Evolutionary conservation across 2,329 filamentous ascomycete genomes (phyloP).

Genomic region (Alternaria burnsii): DNA sequence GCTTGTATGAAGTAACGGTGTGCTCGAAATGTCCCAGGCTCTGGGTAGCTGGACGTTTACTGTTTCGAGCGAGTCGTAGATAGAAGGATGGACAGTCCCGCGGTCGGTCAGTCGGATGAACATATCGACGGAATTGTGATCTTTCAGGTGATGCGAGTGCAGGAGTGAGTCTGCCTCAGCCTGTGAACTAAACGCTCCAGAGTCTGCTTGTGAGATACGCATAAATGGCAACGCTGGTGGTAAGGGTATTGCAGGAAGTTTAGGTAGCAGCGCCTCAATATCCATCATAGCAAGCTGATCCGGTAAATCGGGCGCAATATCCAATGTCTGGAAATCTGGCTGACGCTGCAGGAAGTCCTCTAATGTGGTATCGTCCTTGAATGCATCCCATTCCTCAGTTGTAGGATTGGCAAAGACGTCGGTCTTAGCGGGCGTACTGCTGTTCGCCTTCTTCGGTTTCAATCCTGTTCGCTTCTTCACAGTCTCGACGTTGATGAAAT

Average conservation of each 20-base stretch:
- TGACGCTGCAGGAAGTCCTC: conserved; percentile 53
- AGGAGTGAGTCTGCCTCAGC: conserved; percentile 51
- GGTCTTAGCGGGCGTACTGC: conserved; percentile 14
- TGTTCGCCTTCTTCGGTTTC: conserved; percentile 24
- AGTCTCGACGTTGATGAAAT: conserved; percentile 61
- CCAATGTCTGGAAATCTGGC: conserved; percentile 43
- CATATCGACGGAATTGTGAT: conserved; percentile 79
- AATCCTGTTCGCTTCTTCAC: conserved; percentile 54
- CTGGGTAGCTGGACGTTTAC: conserved; percentile 68
- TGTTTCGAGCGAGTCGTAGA: conserved; percentile 86
- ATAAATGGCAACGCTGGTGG: conserved; percentile 47
- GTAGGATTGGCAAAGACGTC: conserved; percentile 33
- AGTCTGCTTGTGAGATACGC: conserved; percentile 37
- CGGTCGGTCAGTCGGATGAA: conserved; percentile 77
- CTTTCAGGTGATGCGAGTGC: conserved; percentile 62
- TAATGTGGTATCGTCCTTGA: conserved; percentile 44
- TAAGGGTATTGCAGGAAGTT: conserved; percentile 49
- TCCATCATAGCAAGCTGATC: conserved; percentile 54
- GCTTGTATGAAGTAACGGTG: conserved; percentile 69
- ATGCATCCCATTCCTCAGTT: conserved; percentile 47
- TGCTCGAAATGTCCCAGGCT: conserved; percentile 55
- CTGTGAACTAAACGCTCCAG: conserved; percentile 52
- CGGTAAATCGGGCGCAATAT: conserved; percentile 50
- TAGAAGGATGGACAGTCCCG: conserved; percentile 77
- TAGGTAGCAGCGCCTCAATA: conserved; percentile 48